Base-by-base conservation (phyloP, 306 rosid genomes). In the Cicer yamashitae region DNA sequence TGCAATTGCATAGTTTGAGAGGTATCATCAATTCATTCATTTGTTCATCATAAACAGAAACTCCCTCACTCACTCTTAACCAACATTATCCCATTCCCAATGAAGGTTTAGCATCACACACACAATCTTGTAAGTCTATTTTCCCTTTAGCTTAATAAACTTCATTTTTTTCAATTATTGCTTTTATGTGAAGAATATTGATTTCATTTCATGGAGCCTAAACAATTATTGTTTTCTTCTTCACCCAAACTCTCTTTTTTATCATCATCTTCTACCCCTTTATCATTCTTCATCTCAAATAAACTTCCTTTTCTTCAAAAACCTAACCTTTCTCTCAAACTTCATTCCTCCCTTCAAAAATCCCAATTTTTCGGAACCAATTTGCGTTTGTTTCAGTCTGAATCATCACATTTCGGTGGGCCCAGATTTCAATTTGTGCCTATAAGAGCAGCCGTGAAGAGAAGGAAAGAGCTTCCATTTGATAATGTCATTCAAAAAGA, bases 401-500 rank as follows among this genome's bases (percentile, higher is more conserved):
- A 51, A 14, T 82, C 83, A 54, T 58, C 67, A 7, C 45, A 37
- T 34, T 43, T 60, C n/a, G 61, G n/a, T 52, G 11, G 63, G 5
- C 60, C 71, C 15, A 75, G 81, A 3, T 43, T 54, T 82, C 82
- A 62, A 6, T 40, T 62, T 79, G 82, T 76, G 39, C 90, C 96
- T 1, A 77, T 91, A 17, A 83, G 82, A 73, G 93, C 96, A 20
- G 89, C 82, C 5, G 96, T 93, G 75, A 93, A 93, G 84, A 83
- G 98, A 75, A 89, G 98, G 87, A 93, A 93, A 71, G 96, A 93
- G 60, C 74, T 70, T 73, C 87, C 89, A 6, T 88, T 93, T 56
- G 96, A 93, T 66, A 93, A 89, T 70, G 98, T 93, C 17, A 93
- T 93, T 9, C 93, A 93, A 50, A 93, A 77, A 85, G 93, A 93